phyloP scores from a whole-genome alignment of 768 basidiomycete species.

The Kondoa subrosea region DNA sequence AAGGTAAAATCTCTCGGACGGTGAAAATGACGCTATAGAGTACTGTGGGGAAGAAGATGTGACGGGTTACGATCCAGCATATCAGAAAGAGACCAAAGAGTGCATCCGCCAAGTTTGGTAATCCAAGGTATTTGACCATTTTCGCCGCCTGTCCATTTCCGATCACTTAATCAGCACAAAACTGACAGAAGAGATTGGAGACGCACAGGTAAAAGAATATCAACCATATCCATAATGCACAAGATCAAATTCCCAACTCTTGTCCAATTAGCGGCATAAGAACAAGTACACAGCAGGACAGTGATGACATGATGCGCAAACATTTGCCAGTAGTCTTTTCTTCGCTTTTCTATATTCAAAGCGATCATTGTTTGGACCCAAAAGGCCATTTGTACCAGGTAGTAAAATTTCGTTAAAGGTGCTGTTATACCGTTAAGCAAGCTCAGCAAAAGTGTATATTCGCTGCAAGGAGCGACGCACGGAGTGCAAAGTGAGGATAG shows the following conservation, averaged over 20 bases:
- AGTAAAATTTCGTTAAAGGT: slow-evolving; percentile 2
- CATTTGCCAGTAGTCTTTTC: slow-evolving; percentile 58
- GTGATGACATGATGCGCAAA: slow-evolving; percentile 89
- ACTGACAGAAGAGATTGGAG: not conserved
- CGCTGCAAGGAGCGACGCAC: slow-evolving; percentile 42
- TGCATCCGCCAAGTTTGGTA: slow-evolving; percentile 49
- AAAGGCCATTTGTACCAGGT: slow-evolving; percentile 33
- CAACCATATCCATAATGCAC: slow-evolving; percentile 84
- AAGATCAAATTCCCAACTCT: slow-evolving; percentile 78
- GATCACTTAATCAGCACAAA: not conserved
- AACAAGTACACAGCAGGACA: slow-evolving; percentile 52
- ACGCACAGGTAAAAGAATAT: slow-evolving; percentile 78
- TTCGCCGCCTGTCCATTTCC: slow-evolving; percentile 54
- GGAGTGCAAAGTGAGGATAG: slow-evolving; percentile 67
- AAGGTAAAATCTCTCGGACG: slow-evolving; percentile 38
- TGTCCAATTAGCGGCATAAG: slow-evolving; percentile 69
- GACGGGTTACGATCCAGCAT: slow-evolving; percentile 80
- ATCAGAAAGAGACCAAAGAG: slow-evolving; percentile 67
- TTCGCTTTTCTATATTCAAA: slow-evolving; percentile 74
- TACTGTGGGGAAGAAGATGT: slow-evolving; percentile 58
- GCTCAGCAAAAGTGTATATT: slow-evolving; percentile 22
- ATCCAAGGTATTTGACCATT: slow-evolving; percentile 71
- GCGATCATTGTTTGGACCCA: slow-evolving; percentile 83
- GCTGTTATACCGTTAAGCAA: not conserved
- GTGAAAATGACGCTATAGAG: slow-evolving; percentile 49